Evolutionary conservation across 177 flowering plant genomes (phyloP).

Genomic region (Vitis hybrid): DNA sequence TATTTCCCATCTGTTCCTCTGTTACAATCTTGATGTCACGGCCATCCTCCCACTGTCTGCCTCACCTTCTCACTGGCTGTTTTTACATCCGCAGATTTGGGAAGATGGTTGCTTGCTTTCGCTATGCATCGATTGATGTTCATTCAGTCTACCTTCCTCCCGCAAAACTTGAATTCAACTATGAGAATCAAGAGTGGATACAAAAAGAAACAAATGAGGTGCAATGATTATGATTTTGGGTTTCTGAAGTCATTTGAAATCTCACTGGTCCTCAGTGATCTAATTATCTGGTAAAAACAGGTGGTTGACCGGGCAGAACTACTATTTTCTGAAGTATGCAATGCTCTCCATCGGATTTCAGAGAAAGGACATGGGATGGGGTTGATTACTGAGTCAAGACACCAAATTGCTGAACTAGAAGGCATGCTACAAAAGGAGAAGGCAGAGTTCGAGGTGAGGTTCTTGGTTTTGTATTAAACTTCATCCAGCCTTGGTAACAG

Average conservation of each 20-base stretch:
- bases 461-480: constrained; percentile 1
- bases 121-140: constrained; percentile 96
- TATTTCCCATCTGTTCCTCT: background rate
- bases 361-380: constrained; percentile 40
- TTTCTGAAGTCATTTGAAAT: constrained; percentile 4
- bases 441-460: constrained; percentile 78
- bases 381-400: constrained; percentile 45
- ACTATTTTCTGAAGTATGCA: constrained; percentile 79
- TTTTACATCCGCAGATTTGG: constrained; percentile 65
- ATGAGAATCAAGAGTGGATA: constrained; percentile 81
- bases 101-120: constrained; percentile 97
- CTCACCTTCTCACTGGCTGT: background rate
- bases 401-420: constrained; percentile 58
- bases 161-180: constrained; percentile 68
- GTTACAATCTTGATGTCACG: background rate
- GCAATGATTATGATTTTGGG: background rate
- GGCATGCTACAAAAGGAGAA: constrained; percentile 71
- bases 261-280: background rate
- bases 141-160: constrained; percentile 93
- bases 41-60: constrained; percentile 1
- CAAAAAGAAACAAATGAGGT: constrained; percentile 83
- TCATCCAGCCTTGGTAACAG: background rate
- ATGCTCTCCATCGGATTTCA: constrained; percentile 56
- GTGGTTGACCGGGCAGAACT: constrained; percentile 65
- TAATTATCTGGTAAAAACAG: constrained; percentile 37